Evolutionary conservation across 441 rosid genomes (phyloP), one percentile per base, ranked within the genome.

Genomic region (Populus hybrid): DNA sequence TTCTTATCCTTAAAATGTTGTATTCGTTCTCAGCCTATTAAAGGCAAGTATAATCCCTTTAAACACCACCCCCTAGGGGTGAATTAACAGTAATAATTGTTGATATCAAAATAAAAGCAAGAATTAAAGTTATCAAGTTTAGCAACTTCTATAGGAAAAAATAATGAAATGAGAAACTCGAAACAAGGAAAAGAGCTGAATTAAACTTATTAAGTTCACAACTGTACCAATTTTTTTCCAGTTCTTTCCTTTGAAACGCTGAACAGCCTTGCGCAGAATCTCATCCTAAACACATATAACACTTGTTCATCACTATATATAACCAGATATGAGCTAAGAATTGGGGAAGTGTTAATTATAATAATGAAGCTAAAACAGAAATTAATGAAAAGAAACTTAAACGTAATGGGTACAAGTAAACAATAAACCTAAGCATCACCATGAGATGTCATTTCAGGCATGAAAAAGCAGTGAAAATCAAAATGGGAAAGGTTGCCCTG

Each of bases 201-300:
- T 59, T 20, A 71, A 82, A 73, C 67, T 38, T 11, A 32, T 26
- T 26, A 53, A 66, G 64, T 72, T 64, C 64, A 34, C 4, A 71
- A 20, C 6, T 70, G 21, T 87, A 96, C 99, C 99, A 79, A 96
- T 96, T 82, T 96, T 96, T 85, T 96, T 96, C 99, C 99, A 96
- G 85, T 96, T 96, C 85, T 96, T 96, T 82, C 98, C 98, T 80
- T 96, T 96, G 86, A 91, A 96, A 75, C 87, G 92, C 73, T 96
- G 97, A 75, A 96, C 99, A 70, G 99, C 99, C 84, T 87, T 87
- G 77, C 89, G 79, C 90, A 96, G 85, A 69, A 92, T 88, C 88
- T 96, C 98, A 87, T 96, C 99, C 99, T 96, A 84, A 84, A 78
- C 40, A 79, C 42, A 79, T 10, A 69, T 34, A 57, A 76, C 36